Base-by-base conservation (phyloP, 331 rosid species). In the Acacia concinna region DNA sequence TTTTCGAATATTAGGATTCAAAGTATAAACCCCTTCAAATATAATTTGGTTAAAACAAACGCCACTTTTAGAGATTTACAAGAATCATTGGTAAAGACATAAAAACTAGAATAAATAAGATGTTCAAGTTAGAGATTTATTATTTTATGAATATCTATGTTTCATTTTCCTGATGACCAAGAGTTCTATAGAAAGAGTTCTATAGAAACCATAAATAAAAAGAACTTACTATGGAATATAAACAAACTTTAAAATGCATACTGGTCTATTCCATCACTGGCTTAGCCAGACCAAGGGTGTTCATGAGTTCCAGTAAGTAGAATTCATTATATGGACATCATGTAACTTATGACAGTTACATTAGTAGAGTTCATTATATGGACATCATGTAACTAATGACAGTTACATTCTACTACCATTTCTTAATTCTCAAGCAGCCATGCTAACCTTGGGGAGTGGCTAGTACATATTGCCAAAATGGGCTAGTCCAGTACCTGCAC, bases 21-120 rank as follows among this genome's bases (percentile, higher is more conserved):
- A 73, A 63, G 99, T 98, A 91, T 91, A 93, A 76, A 96, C 93
- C 77, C 99, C 99, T 93, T 96, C 99, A 71, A 96, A 91, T 83
- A 96, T 91, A 79, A 96, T 88, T 98, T 96, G 97, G 46, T 75
- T 67, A 84, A 84, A 62, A 8, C 40, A 64, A 83, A 79, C 71
- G 82, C 46, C 68, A 68, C 31, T 52, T 35, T 83, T 73, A 81
- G 63, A 59, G 37, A 73, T 62, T 28, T 76, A 56, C 76, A 54
- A 51, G 47, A 71, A 79, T 54, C 56, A 59, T 30, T 20, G 27
- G 28, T 31, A 13, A 56, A 27, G 75, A 72, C 40, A 8, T 67
- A 75, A 41, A 28, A 71, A 40, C 37, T 56, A 64, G 27, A 69
- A 84, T 65, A 66, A 15, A 59, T 49, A 23, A 28, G 71, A 74